These are phyloP conservation scores for Didymella pinodella DNA, from an alignment of 2,329 filamentous ascomycete species.

Conservation along the genomic window DNA sequence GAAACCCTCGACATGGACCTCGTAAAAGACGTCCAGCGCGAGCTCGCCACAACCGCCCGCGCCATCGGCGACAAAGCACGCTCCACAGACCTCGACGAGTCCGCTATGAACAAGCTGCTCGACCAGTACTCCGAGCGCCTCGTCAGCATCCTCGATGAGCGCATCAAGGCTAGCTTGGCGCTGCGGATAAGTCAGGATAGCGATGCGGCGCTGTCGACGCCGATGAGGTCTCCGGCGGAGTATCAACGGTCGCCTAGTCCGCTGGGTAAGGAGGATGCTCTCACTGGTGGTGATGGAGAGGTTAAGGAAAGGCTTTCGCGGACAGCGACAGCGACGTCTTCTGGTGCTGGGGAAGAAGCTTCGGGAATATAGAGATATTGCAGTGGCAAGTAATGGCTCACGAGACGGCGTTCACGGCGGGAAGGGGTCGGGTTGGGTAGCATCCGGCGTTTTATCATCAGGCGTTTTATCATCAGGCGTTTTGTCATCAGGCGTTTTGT, in stretches of 20 bases:
- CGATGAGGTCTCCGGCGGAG: slow-evolving; percentile 7
- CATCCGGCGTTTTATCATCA: background rate
- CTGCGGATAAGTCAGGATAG: slow-evolving; percentile 46
- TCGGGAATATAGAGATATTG: too few species aligned
- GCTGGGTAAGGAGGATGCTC: slow-evolving; percentile 1
- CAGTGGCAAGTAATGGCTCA: background rate
- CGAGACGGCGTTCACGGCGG: slow-evolving; percentile 9
- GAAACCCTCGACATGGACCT: slow-evolving; percentile 57
- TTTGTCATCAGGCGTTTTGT: background rate
- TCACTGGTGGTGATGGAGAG: slow-evolving; percentile 1
- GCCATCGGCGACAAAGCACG: slow-evolving; percentile 55
- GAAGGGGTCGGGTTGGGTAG: background rate
- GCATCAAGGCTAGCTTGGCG: slow-evolving; percentile 59
- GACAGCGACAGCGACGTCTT: background rate
- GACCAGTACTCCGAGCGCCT: slow-evolving; percentile 79
- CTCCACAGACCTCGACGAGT: slow-evolving; percentile 53
- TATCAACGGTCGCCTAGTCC: slow-evolving; percentile 13
- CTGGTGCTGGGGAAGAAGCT: too few species aligned
- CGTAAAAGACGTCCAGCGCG: slow-evolving; percentile 64
- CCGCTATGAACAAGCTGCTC: slow-evolving; percentile 63
- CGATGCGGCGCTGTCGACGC: slow-evolving; percentile 26
- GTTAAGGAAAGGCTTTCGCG: background rate
- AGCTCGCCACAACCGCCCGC: slow-evolving; percentile 60
- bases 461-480: background rate
- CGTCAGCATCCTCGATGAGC: slow-evolving; percentile 75